Percentiles rank a stretch among this genome's conserved stretches.
These are phyloP conservation scores for Fusarium sp. DNA, from an alignment of 2,329 filamentous ascomycete genomes.

Conservation along the genomic window DNA sequence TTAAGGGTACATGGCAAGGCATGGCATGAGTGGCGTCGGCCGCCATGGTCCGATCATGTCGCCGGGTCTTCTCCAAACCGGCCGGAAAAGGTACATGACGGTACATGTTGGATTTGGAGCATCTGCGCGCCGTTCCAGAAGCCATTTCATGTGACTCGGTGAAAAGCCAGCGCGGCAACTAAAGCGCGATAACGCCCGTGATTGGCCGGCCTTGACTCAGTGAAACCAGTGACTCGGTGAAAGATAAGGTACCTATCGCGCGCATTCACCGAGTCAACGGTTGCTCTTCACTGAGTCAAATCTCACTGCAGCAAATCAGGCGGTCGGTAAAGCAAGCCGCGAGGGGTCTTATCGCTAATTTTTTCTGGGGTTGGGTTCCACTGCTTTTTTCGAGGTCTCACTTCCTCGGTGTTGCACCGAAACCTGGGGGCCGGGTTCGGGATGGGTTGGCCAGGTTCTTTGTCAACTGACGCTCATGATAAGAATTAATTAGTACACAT, in stretches of 20 bases:
- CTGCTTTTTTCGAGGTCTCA: neutral
- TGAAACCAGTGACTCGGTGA: slow-evolving; percentile 36
- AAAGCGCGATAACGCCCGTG: slow-evolving; percentile 20
- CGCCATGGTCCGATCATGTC: slow-evolving; percentile 36
- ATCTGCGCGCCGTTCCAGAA: slow-evolving; percentile 4
- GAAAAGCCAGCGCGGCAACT: slow-evolving; percentile 21
- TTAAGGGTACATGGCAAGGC: slow-evolving; percentile 32
- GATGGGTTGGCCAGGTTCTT: neutral
- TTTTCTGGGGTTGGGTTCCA: slow-evolving; percentile 5
- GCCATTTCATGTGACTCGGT: slow-evolving; percentile 18
- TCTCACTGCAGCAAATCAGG: slow-evolving; percentile 12
- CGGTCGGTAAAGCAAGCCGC: slow-evolving; percentile 20
- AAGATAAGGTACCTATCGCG: slow-evolving; percentile 22
- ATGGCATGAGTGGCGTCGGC: slow-evolving; percentile 34
- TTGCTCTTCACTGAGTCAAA: slow-evolving; percentile 32
- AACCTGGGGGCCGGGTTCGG: slow-evolving; percentile 27
- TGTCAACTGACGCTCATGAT: neutral
- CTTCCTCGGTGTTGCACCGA: slow-evolving; percentile 24
- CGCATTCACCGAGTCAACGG: slow-evolving; percentile 28
- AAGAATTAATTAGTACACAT: neutral
- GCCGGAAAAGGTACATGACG: slow-evolving; percentile 30
- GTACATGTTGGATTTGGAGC: slow-evolving; percentile 8
- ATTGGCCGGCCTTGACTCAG: slow-evolving; percentile 30
- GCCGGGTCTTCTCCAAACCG: slow-evolving; percentile 22
- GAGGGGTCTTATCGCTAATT: slow-evolving; percentile 19